Evolutionary conservation across 2,329 filamentous ascomycete species (phyloP).

Genomic region (Periconia macrospinosa): DNA sequence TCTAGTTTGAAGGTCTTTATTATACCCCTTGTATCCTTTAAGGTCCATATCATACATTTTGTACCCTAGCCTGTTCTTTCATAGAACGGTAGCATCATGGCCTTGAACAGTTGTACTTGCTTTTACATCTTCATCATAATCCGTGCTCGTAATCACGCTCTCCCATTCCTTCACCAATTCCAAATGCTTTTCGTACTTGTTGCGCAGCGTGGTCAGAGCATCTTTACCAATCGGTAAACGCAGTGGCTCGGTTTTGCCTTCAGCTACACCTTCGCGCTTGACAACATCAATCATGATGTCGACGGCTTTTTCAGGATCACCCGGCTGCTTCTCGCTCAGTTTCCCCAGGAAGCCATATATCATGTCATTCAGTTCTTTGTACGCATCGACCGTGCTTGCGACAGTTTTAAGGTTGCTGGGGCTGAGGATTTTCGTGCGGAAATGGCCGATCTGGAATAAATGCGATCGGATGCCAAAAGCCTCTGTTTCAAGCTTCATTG

Average conservation of each 20-base stretch:
- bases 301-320: conserved; percentile 18
- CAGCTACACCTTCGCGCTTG: conserved; percentile 11
- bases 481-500: conserved; percentile 32
- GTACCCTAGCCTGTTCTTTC: background rate
- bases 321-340: conserved; percentile 14
- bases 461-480: conserved; percentile 37
- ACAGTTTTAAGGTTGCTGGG: conserved; percentile 22
- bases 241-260: conserved; percentile 26
- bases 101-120: conserved; percentile 9
- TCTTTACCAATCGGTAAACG: conserved; percentile 34
- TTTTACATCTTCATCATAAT: conserved; percentile 6
- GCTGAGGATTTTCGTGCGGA: conserved; percentile 35
- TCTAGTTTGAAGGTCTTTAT: too few species aligned
- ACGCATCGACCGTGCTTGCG: conserved; percentile 15
- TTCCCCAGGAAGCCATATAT: conserved; percentile 20
- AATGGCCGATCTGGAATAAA: conserved; percentile 43
- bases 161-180: conserved; percentile 16
- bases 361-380: conserved; percentile 15
- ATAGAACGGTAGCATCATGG: conserved; percentile 9
- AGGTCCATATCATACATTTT: too few species aligned
- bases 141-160: conserved; percentile 12
- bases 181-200: conserved; percentile 7
- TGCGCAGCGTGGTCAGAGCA: conserved; percentile 7
- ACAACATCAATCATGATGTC: conserved; percentile 16
- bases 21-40: too few species aligned